Evolutionary conservation across 73 alveolate genomes (phyloP).

Genomic region (Durusdinium trenchii): DNA sequence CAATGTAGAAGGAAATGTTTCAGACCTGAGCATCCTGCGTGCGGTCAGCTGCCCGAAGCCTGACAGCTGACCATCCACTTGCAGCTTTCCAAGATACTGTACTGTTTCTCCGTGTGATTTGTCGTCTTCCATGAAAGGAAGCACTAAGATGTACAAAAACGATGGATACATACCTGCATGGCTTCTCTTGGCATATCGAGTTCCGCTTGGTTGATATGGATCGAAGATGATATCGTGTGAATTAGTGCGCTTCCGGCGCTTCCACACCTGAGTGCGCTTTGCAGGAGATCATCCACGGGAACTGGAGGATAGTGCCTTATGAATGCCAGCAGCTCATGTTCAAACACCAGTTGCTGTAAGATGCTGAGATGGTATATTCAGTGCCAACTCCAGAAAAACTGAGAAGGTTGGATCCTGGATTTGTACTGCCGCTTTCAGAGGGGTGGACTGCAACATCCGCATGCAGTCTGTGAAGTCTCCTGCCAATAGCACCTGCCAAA

Average conservation of each 20-base stretch:
- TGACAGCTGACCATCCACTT: background rate
- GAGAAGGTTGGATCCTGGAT: too few relatives aligned
- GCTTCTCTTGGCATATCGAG: too few relatives aligned
- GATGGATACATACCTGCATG: too few relatives aligned
- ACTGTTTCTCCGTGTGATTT: too few relatives aligned
- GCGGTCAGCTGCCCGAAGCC: constrained; percentile 92
- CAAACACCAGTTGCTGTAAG: background rate
- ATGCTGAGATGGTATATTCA: background rate
- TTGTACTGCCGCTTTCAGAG: background rate
- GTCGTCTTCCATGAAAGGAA: too few relatives aligned
- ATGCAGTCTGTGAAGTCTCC: constrained; percentile 95
- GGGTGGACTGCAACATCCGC: constrained; percentile 69
- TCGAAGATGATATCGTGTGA: background rate
- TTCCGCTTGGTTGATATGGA: too few relatives aligned
- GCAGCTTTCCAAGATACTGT: too few relatives aligned
- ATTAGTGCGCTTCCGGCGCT: background rate
- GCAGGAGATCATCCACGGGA: constrained; percentile 83
- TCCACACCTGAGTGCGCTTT: constrained; percentile 56
- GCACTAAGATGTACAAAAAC: too few relatives aligned
- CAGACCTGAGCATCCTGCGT: constrained; percentile 14
- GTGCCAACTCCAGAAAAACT: too few relatives aligned
- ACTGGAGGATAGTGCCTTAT: constrained; percentile 85
- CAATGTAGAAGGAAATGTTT: background rate
- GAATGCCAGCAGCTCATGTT: background rate
- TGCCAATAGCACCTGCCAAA: constrained; percentile 64